A percentile compares a stretch with the other conserved stretches of the same genome.
Conservation (phyloP, 495 filamentous ascomycete genomes). For the Collariella sp. region DNA sequence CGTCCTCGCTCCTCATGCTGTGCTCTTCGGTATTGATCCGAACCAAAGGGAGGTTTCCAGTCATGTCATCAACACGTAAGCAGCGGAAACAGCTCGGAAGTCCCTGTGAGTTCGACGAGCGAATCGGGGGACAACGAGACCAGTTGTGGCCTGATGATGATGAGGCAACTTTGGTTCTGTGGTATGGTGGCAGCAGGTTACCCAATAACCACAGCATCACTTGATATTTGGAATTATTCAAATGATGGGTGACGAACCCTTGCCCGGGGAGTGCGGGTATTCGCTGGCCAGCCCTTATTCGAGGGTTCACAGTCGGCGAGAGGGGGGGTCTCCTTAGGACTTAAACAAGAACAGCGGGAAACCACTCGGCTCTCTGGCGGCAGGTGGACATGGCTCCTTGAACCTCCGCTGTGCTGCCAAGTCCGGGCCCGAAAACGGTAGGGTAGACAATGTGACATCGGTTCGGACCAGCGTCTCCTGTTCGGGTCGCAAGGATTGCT, state of each 20-base stretch:
- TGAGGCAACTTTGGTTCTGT: not conserved
- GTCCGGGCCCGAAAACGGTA: not conserved
- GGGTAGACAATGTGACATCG: conserved; percentile 17
- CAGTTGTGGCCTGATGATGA: no score
- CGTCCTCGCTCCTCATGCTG: no score
- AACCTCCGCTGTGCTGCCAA: not conserved
- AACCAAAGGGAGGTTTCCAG: not conserved
- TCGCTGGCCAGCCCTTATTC: not conserved
- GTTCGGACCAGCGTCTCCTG: conserved; percentile 9
- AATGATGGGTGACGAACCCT: not conserved
- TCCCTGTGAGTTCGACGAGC: no score
- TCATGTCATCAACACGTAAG: not conserved
- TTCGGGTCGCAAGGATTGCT: conserved; percentile 5
- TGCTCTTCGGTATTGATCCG: not conserved
- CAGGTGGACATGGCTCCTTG: not conserved
- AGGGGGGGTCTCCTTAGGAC: not conserved
- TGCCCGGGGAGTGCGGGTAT: not conserved
- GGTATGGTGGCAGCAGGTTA: not conserved
- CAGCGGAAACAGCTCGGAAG: not conserved
- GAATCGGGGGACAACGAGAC: not conserved
- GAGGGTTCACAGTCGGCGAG: not conserved
- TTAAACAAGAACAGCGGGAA: not conserved
- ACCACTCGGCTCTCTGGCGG: not conserved
- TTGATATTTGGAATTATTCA: not conserved
- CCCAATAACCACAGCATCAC: not conserved